phyloP scores from a whole-genome alignment of 495 filamentous ascomycete genomes.

The Oidiodendron maius region DNA sequence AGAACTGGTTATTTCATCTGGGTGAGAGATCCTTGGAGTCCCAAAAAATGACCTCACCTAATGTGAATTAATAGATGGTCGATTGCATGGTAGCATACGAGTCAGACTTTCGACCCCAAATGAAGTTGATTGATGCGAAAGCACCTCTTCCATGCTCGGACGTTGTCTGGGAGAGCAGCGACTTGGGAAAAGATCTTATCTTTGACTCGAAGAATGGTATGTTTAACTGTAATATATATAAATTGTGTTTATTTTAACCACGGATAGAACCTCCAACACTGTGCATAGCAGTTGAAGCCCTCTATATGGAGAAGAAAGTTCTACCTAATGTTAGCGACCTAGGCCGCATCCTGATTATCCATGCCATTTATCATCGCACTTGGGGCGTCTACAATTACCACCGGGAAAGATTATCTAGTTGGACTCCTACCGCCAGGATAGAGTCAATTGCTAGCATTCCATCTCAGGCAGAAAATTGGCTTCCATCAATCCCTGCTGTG shows the following conservation, averaged over 20 bases:
- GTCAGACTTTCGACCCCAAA: not conserved
- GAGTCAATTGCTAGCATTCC: not conserved
- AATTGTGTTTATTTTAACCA: not conserved
- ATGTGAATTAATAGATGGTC: not conserved
- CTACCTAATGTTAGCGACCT: conserved; percentile 36
- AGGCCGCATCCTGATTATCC: conserved; percentile 39
- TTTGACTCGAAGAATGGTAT: not conserved
- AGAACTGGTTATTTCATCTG: not conserved
- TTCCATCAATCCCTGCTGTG: conserved; percentile 38
- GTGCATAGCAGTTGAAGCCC: not conserved
- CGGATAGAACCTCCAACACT: not conserved
- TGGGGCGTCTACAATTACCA: conserved; percentile 45
- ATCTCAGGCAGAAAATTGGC: conserved; percentile 34
- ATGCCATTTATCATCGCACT: conserved; percentile 40
- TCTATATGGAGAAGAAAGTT: conserved; percentile 37
- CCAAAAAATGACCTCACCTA: not conserved
- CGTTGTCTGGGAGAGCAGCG: not conserved
- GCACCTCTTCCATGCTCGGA: not conserved
- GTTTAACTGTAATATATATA: not conserved
- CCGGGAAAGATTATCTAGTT: conserved; percentile 37
- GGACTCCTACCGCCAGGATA: conserved; percentile 40
- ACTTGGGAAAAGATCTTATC: not conserved
- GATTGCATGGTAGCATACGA: not conserved
- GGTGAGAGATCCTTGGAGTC: not conserved
- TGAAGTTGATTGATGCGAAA: not conserved